Evolutionary conservation across 1,284 basidiomycete species (phyloP), one percentile per base, ranked within the genome.

Genomic region (Cystobasidium slooffiae): DNA sequence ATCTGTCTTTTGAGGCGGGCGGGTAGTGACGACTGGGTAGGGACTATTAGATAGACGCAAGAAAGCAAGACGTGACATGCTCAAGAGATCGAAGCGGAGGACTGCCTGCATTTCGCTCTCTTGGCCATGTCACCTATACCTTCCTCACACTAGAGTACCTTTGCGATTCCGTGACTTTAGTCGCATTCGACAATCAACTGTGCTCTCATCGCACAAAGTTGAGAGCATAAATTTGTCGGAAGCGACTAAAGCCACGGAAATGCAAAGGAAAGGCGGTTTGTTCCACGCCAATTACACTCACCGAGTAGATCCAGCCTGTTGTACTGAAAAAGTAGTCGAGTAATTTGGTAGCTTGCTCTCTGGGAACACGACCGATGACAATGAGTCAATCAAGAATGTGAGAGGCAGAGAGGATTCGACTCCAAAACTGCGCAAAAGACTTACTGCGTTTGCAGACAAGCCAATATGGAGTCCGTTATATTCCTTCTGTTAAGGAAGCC

Each of bases 401-500:
- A 7, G 8, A 4, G 8, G n/a, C 12, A 20, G 43, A 61, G 7
- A n/a, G 3, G 31, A 41, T 43, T 6, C 43, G 39, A 14, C 39
- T 12, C 62, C 14, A 14, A 51, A n/a, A n/a, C n/a, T 49, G 22
- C 22, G 14, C 22, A 10, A 4, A 51, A 20, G 39, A 31, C 63
- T 39, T 39, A 66, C 64, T 43, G 52, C 0, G 64, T 52, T 44
- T 66, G 64, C 1, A 66, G 18, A 53, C 64, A 66, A 31, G 64
- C 64, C 41, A 66, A n/a, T 14, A 66, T 51, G 8, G 64, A 53
- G 49, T 66, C 64, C 10, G 64, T 66, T 20, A 66, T 66, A 43
- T 51, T 66, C n/a, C 64, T 43, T 49, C 64, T 52, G 39, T 53
- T 66, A 22, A 66, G 46, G 49, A 66, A 66, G 14, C 64, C 51